Evolutionary conservation across 2,329 filamentous ascomycete species (phyloP).

Genomic region (Thielaviopsis cerberus): DNA sequence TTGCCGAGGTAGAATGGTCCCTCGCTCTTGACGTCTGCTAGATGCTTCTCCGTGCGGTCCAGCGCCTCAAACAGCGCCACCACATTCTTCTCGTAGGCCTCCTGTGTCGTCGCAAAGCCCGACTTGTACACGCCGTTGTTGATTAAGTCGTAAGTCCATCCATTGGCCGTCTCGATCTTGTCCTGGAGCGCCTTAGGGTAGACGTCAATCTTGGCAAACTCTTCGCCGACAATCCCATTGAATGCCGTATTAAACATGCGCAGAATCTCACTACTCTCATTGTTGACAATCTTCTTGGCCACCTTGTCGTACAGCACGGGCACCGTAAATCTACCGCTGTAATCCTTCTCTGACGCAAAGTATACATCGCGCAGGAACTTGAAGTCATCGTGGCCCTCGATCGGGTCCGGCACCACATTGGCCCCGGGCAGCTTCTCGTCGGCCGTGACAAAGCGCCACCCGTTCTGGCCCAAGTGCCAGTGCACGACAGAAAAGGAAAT

Average conservation of each 20-base stretch:
- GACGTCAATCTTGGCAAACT: conserved; percentile 43
- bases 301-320: conserved; percentile 72
- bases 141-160: conserved; percentile 60
- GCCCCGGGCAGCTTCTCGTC: conserved; percentile 37
- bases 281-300: conserved; percentile 61
- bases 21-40: conserved; percentile 25
- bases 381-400: conserved; percentile 52
- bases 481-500: conserved; percentile 69
- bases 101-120: conserved; percentile 70
- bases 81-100: conserved; percentile 64
- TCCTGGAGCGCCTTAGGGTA: conserved; percentile 45
- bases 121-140: conserved; percentile 58
- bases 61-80: conserved; percentile 53
- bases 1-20: conserved; percentile 62
- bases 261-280: conserved; percentile 83
- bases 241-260: conserved; percentile 71
- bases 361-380: conserved; percentile 61
- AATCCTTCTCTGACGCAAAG: conserved; percentile 53
- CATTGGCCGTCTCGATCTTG: conserved; percentile 59
- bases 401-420: conserved; percentile 47
- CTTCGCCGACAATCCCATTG: conserved; percentile 44
- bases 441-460: conserved; percentile 61
- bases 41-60: conserved; percentile 55
- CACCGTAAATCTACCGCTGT: conserved; percentile 67
- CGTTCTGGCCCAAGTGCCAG: conserved; percentile 59